Percentiles rank a stretch among this genome's conserved stretches.
phyloP scores from a whole-genome alignment of 2,329 filamentous ascomycete genomes.

The Teratosphaeria viscida region DNA sequence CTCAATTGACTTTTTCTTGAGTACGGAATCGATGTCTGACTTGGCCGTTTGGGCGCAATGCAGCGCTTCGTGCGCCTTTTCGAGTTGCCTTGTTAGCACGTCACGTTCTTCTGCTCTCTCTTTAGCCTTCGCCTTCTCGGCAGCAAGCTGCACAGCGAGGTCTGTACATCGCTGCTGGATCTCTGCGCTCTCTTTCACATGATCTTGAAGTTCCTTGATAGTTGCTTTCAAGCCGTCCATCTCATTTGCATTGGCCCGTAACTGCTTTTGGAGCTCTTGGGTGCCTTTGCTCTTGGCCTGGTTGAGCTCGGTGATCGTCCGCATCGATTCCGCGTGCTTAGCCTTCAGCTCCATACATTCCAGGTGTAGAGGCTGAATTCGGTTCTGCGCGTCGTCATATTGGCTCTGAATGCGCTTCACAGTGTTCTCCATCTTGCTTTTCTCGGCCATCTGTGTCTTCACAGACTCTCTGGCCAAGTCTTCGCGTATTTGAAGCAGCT shows the following conservation, averaged over 20 bases:
- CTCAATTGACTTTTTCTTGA: not conserved
- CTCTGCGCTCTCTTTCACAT: not conserved
- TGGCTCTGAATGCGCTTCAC: slow-evolving; percentile 5
- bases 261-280: not conserved
- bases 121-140: not conserved
- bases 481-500: slow-evolving; percentile 4
- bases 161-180: not conserved
- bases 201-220: not conserved
- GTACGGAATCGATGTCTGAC: not conserved
- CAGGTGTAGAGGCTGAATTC: slow-evolving; percentile 1
- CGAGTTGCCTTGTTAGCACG: slow-evolving; percentile 2
- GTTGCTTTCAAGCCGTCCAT: not conserved
- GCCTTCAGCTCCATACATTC: not conserved
- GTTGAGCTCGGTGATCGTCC: not conserved
- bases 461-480: slow-evolving; percentile 1
- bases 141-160: slow-evolving; percentile 1
- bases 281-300: not conserved
- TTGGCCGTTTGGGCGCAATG: not conserved
- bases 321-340: not conserved
- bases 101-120: slow-evolving; percentile 1
- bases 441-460: not conserved
- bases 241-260: not conserved
- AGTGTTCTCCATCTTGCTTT: slow-evolving; percentile 7
- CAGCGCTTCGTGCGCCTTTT: slow-evolving; percentile 1
- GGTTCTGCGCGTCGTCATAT: slow-evolving; percentile 2